Evolutionary conservation across 805 yeast genomes (phyloP).

Genomic region (Cyberlindnera veronae): DNA sequence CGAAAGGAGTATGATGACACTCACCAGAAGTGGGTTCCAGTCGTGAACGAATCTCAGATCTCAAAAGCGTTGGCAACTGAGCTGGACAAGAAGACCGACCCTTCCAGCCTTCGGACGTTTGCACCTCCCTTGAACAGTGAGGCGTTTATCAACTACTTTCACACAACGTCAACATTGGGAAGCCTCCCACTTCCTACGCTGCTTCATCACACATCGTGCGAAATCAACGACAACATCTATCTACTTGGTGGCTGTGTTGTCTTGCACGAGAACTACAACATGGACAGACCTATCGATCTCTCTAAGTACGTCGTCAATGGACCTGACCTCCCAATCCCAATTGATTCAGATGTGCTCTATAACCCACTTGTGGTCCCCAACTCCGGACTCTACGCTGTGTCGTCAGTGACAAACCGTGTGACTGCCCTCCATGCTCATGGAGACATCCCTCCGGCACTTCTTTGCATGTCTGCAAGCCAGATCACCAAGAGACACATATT

Average conservation of each 20-base stretch:
- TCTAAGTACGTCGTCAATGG: conserved; percentile 36
- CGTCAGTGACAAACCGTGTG: conserved; percentile 38
- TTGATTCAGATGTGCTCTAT: conserved; percentile 37
- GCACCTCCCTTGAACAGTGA: conserved; percentile 9
- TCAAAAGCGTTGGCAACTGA: background rate
- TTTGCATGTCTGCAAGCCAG: conserved; percentile 44
- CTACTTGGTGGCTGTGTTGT: conserved; percentile 43
- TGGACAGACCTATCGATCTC: conserved; percentile 30
- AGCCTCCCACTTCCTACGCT: conserved; percentile 39
- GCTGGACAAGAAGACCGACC: background rate
- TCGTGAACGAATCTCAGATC: too few species aligned
- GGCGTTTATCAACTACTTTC: conserved; percentile 21
- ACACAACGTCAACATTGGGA: conserved; percentile 36
- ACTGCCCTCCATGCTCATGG: conserved; percentile 33
- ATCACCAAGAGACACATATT: conserved; percentile 56
- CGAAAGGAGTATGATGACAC: background rate
- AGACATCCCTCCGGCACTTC: conserved; percentile 49
- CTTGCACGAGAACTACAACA: conserved; percentile 18
- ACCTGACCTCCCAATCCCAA: conserved; percentile 44
- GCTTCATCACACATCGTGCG: conserved; percentile 41
- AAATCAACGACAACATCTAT: conserved; percentile 35
- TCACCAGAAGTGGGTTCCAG: conserved; percentile 3
- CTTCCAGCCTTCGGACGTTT: background rate
- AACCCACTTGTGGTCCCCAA: conserved; percentile 42
- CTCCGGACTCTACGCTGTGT: conserved; percentile 33